Percentiles rank a stretch among this genome's conserved stretches.
Evolutionary conservation across 148 eudicot genomes (phyloP).

Genomic region (Chenopodium berlandieri): DNA sequence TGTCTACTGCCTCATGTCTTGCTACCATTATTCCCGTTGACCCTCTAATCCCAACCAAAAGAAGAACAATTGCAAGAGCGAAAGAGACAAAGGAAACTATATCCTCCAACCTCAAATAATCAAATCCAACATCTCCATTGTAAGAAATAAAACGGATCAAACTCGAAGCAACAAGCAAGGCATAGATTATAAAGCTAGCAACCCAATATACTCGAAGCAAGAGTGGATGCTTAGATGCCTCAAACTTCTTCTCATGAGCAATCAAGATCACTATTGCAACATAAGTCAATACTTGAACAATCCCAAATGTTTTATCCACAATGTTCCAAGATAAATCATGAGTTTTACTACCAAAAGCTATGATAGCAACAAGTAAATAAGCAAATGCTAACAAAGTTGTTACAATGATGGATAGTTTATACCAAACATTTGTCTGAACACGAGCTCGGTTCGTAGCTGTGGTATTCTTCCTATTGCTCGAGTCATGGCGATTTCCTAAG

Average conservation of each 20-base stretch:
- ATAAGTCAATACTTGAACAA: slow-evolving; percentile 60
- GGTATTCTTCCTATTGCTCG: slow-evolving; percentile 33
- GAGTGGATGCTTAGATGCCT: slow-evolving; percentile 51
- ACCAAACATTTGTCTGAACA: slow-evolving; percentile 45
- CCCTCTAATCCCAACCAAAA: slow-evolving; percentile 51
- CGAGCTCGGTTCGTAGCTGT: slow-evolving; percentile 18
- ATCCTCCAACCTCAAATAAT: slow-evolving; percentile 48
- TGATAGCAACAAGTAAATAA: slow-evolving; percentile 37
- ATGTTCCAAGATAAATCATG: slow-evolving; percentile 42
- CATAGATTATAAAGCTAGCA: slow-evolving; percentile 40
- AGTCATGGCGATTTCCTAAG: slow-evolving; percentile 20
- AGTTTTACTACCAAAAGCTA: slow-evolving; percentile 33
- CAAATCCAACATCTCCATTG: slow-evolving; percentile 17
- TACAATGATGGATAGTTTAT: slow-evolving; percentile 44
- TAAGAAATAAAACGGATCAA: slow-evolving; percentile 43
- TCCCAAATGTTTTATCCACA: slow-evolving; percentile 62
- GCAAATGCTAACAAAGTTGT: slow-evolving; percentile 39
- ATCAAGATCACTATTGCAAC: slow-evolving; percentile 45
- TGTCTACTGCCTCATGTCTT: slow-evolving; percentile 28
- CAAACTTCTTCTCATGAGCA: slow-evolving; percentile 59
- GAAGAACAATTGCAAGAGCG: slow-evolving; percentile 43
- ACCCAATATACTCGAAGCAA: slow-evolving; percentile 64
- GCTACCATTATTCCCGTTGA: slow-evolving; percentile 55
- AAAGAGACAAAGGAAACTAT: slow-evolving; percentile 41
- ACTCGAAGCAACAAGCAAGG: slow-evolving; percentile 53